phyloP scores from a whole-genome alignment of 225 moss, liverwort and hornwort species.

The Rhytidiadelphus loreus region DNA sequence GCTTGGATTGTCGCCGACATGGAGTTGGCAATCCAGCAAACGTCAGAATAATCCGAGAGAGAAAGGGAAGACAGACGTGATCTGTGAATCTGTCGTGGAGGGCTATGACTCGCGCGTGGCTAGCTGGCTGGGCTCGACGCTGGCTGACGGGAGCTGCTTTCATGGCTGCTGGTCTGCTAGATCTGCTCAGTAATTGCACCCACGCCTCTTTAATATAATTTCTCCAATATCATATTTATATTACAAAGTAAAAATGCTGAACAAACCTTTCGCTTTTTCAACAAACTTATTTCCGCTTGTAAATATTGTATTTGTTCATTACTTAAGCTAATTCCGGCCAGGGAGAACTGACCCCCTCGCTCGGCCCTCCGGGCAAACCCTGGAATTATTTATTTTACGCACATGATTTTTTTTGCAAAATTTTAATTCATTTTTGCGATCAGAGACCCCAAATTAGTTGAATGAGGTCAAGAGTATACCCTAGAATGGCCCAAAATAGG shows the following conservation, averaged over 20 bases:
- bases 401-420: no score
- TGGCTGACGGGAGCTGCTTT: not conserved
- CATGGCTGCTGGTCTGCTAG: not conserved
- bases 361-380: no score
- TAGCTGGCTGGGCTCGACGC: not conserved
- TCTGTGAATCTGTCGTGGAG: not conserved
- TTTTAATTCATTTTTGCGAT: no score
- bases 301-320: not conserved
- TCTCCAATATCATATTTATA: not conserved
- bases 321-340: no score
- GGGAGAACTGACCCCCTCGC: no score
- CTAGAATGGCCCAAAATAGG: no score
- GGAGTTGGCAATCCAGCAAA: not conserved
- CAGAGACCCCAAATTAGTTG: no score
- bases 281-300: not conserved
- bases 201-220: no score
- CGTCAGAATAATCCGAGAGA: not conserved
- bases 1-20: not conserved
- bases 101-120: not conserved
- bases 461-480: no score
- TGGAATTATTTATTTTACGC: no score
- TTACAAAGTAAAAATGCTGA: not conserved
- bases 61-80: not conserved
- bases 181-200: not conserved
- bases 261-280: not conserved